phyloP scores from a whole-genome alignment of 1,284 basidiomycete genomes.

The Uromyces viciae-fabae region DNA sequence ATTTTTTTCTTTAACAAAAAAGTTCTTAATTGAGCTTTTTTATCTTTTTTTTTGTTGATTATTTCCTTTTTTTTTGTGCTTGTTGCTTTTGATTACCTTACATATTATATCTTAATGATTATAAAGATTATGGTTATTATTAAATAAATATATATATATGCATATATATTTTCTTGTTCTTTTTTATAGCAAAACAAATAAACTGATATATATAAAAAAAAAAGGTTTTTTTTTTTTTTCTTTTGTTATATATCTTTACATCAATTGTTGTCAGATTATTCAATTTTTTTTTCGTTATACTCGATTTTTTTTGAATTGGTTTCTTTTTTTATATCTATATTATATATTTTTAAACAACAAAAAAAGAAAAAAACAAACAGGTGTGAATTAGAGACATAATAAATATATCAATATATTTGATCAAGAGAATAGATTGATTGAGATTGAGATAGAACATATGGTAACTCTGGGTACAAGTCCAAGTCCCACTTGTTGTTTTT shows the following conservation, averaged over 20 bases:
- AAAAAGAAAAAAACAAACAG: no score
- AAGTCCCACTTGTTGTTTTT: no score
- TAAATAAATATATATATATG: background rate
- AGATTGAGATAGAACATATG: no score
- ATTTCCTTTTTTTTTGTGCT: background rate
- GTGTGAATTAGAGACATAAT: no score
- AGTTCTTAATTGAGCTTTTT: background rate
- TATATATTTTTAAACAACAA: background rate
- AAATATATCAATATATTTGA: no score
- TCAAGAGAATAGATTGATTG: no score
- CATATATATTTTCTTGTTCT: background rate
- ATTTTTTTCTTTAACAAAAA: background rate
- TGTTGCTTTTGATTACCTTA: background rate
- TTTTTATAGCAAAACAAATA: background rate
- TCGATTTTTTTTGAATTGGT: slow-evolving; percentile 6
- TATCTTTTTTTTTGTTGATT: no score
- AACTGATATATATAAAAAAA: background rate
- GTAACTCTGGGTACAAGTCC: no score
- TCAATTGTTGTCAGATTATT: background rate
- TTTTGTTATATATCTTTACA: background rate
- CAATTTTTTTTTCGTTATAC: background rate
- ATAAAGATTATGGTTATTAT: no score
- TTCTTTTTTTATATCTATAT: slow-evolving; percentile 11
- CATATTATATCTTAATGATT: background rate
- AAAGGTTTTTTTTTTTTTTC: slow-evolving; percentile 12